These are phyloP conservation scores for Trichosanthes truncata DNA, from an alignment of 306 rosid species.

Conservation along the genomic window DNA sequence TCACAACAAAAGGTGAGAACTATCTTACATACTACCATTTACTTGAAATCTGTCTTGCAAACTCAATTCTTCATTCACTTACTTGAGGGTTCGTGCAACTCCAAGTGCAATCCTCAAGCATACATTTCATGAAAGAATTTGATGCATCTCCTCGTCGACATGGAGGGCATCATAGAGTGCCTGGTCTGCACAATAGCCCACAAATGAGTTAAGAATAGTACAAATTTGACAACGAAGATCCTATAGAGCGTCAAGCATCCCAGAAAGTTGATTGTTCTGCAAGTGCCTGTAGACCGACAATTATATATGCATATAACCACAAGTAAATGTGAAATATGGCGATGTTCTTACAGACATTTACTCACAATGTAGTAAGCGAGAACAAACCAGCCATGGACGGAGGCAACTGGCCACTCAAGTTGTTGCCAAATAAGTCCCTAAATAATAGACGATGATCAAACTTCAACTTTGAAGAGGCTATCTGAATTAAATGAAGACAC, in stretches of 20 bases:
- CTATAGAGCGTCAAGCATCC: conserved; percentile 57
- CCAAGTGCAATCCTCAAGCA: conserved; percentile 62
- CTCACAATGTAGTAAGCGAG: conserved; percentile 58
- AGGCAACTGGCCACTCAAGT: conserved; percentile 62
- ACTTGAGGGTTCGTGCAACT: conserved; percentile 78
- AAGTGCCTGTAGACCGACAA: conserved; percentile 39
- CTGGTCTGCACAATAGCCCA: conserved; percentile 74
- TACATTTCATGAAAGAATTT: conserved; percentile 50
- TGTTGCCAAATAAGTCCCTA: conserved; percentile 62
- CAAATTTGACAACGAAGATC: conserved; percentile 60
- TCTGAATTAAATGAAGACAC: conserved; percentile 13
- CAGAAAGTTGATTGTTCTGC: conserved; percentile 63
- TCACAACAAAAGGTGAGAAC: conserved; percentile 11
- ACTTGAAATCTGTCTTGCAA: not conserved
- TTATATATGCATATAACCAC: not conserved
- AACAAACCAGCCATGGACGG: conserved; percentile 52
- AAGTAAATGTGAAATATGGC: not conserved
- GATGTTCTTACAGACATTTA: not conserved
- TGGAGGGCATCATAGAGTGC: conserved; percentile 72
- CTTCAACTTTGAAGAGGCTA: not conserved
- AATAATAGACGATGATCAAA: conserved; percentile 13
- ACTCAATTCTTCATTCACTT: conserved; percentile 18
- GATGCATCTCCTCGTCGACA: conserved; percentile 36
- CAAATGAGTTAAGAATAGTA: conserved; percentile 29
- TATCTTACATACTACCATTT: not conserved